A percentile compares a stretch with the other conserved stretches of the same genome.
Evolutionary conservation across 2,329 filamentous ascomycete species (phyloP).

Genomic region (Fusarium caatingaense): DNA sequence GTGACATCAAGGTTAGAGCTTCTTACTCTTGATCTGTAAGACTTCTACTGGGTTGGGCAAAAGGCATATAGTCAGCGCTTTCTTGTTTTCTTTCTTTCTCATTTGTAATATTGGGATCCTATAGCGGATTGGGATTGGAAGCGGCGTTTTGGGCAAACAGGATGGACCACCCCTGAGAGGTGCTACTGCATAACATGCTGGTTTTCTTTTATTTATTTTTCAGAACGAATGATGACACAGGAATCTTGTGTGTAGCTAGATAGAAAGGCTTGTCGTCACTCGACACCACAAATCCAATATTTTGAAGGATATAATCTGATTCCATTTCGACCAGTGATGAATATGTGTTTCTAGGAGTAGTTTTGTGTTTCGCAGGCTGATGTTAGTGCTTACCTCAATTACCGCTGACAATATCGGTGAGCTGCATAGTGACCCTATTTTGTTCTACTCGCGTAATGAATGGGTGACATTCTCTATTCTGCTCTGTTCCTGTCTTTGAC

Average conservation of each 20-base stretch:
- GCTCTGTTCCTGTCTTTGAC: background rate
- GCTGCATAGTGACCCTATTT: background rate
- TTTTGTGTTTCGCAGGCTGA: background rate
- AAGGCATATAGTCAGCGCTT: conserved; percentile 40
- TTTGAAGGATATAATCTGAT: conserved; percentile 11
- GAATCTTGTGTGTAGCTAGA: conserved; percentile 47
- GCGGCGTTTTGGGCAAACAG: conserved; percentile 42
- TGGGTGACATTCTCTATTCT: background rate
- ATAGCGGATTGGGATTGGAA: conserved; percentile 35
- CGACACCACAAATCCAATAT: conserved; percentile 41
- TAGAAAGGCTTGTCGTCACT: conserved; percentile 46
- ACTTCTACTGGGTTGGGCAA: background rate
- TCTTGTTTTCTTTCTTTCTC: conserved; percentile 36
- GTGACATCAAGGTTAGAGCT: conserved; percentile 54
- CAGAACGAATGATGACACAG: conserved; percentile 45
- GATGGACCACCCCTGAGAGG: conserved; percentile 31
- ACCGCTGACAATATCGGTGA: background rate
- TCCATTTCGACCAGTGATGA: background rate
- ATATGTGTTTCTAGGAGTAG: background rate
- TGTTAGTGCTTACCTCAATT: conserved; percentile 9
- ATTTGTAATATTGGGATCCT: conserved; percentile 39
- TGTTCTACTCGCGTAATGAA: background rate
- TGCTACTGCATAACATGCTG: conserved; percentile 42
- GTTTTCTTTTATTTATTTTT: conserved; percentile 17
- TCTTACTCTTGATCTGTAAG: conserved; percentile 51